These are phyloP conservation scores for Phanerochaete carnosa DNA, from an alignment of 768 basidiomycete species.

Conservation along the genomic window DNA sequence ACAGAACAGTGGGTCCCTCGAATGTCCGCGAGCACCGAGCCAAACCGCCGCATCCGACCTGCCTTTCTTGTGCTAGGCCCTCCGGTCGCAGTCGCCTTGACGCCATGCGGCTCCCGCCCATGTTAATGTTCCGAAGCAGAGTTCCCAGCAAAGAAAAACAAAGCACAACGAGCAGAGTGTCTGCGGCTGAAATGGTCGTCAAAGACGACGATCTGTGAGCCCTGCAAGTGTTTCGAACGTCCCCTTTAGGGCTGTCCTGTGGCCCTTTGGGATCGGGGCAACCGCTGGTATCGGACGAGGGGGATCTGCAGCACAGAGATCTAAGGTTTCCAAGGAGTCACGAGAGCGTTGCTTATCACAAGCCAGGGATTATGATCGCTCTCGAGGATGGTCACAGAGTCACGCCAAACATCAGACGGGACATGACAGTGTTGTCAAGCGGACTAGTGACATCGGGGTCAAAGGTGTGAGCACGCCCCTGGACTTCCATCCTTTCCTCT, in stretches of 20 bases:
- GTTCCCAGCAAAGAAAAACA: too few species aligned
- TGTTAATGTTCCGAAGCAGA: too few species aligned
- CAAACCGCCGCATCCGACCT: background rate
- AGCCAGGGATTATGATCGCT: background rate
- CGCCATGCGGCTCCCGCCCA: too few species aligned
- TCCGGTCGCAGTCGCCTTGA: too few species aligned
- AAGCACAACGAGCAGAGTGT: too few species aligned
- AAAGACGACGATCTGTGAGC: background rate
- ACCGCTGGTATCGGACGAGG: background rate
- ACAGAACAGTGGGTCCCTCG: too few species aligned
- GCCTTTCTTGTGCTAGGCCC: background rate
- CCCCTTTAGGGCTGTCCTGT: background rate
- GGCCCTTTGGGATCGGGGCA: background rate
- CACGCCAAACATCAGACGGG: too few species aligned
- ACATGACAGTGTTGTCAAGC: too few species aligned
- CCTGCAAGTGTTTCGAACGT: background rate
- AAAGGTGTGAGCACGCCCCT: too few species aligned
- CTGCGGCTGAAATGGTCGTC: background rate
- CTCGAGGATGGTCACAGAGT: too few species aligned
- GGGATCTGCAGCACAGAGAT: background rate
- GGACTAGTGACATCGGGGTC: too few species aligned
- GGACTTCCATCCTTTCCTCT: too few species aligned
- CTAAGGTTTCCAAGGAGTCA: background rate
- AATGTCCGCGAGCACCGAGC: background rate
- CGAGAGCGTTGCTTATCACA: background rate